Base-by-base conservation (phyloP, 768 basidiomycete species). In the Boletus barrowsii region DNA sequence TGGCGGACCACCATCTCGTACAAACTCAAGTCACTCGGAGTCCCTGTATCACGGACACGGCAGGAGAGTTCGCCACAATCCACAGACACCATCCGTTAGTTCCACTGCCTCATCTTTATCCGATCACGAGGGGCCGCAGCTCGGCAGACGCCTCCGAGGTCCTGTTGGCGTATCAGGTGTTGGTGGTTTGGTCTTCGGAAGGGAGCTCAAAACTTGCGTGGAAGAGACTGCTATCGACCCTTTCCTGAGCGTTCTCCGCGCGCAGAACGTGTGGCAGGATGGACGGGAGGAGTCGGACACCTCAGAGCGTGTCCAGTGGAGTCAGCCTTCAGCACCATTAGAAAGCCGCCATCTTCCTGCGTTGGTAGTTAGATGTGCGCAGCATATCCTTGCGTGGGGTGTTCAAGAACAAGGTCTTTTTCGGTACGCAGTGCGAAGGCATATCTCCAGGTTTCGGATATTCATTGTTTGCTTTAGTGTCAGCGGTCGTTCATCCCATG, bases 371-470 rank as follows among this genome's bases (percentile, higher is more conserved):
- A 76, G 92, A 53, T 94, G 90, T 69, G 84, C 87, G 4, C 88
- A 93, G 64, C 91, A 93, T 72, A 65, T 93, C 51, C 71, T 89
- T 65, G 73, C 79, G 22, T 93, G 92, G 90, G 91, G 92, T 43
- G 71, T 93, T 13, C 83, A 89, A 66, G 91, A 93, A 68, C 90
- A 93, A 68, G 91, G 91, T 4, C 73, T 93, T 42, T 93, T 93
- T 68, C 81, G 90, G 91, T 89, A 63, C 61, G 84, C 71, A 30
- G 13, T 43, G 29, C 36, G n/a, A 47, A 42, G 8, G 10, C 53
- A 44, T 41, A 22, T 42, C 37, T 26, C 44, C 41, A 3, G 9
- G 36, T 35, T 6, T 15, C 43, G n/a, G 22, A 44, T 42, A 39
- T 24, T 64, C 29, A 58, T 60, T 42, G 48, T 54, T 53, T 54